A percentile compares a stretch with the other conserved stretches of the same genome.
Conservation (phyloP, 1,284 basidiomycete genomes). For the Stygiomarasmius scandens region DNA sequence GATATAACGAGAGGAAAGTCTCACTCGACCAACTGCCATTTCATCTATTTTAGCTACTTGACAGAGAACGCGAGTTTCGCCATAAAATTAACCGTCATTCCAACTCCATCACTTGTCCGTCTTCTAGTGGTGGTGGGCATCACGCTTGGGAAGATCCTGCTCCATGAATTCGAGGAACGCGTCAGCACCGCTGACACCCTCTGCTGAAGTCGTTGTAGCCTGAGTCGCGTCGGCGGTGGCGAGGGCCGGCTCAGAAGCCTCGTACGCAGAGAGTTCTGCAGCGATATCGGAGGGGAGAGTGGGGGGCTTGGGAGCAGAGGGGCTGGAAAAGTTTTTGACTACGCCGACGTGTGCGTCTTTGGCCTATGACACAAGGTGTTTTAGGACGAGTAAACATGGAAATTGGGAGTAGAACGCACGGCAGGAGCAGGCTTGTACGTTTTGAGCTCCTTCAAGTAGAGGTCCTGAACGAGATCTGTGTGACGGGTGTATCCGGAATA, state of each 20-base stretch:
- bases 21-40: background rate
- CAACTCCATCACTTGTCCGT: background rate
- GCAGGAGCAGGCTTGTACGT: conserved; percentile 74
- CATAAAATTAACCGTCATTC: no score
- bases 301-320: conserved; percentile 70
- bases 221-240: conserved; percentile 28
- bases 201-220: conserved; percentile 19
- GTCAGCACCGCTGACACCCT: conserved; percentile 39
- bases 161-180: conserved; percentile 49
- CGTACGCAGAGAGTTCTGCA: conserved; percentile 81
- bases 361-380: conserved; percentile 48
- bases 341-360: conserved; percentile 83
- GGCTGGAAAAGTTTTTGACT: conserved; percentile 76
- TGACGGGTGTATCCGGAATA: conserved; percentile 41
- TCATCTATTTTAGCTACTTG: background rate
- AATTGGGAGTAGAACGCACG: conserved; percentile 41
- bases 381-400: background rate
- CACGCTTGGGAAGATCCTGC: conserved; percentile 45
- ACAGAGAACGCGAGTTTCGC: background rate
- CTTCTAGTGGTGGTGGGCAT: conserved; percentile 42
- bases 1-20: no score
- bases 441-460: conserved; percentile 91
- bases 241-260: conserved; percentile 71
- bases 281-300: conserved; percentile 79
- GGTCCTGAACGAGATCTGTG: conserved; percentile 88